Base-by-base conservation (phyloP, 441 rosid species). In the Jatropha podagrica region DNA sequence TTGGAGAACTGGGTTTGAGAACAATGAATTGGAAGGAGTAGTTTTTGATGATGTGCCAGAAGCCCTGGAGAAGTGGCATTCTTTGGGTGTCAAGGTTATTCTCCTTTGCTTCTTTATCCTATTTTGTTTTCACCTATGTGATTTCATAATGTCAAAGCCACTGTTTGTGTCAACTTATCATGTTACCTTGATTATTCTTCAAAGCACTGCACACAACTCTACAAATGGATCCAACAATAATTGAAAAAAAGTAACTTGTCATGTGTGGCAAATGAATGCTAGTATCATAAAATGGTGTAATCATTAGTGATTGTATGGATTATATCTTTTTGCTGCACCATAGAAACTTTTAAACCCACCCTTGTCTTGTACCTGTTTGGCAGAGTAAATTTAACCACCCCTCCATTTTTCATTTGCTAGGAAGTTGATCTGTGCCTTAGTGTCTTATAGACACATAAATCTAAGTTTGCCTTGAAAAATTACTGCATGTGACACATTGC, bases 41-140 rank as follows among this genome's bases (percentile, higher is more conserved):
- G 93, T 96, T 78, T 93, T 85, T 74, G 97, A 88, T 52, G 99
- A 96, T 70, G 97, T 92, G 51, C 93, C 95, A 55, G 90, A 81
- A 65, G 94, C 97, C 75, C 80, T 96, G 58, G 88, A 90, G 86
- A 92, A 90, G 78, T 96, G 99, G 98, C 89, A 92, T 83, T 82
- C 92, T 75, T 85, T 81, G 61, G 98, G 98, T 78, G 82, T 83
- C 58, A 96, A 93, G 94, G 99, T 96, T 44, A 0, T 7, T 58
- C 68, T 51, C 27, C 54, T 26, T 46, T 78, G 56, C 52, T 42
- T 8, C 17, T n/a, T 32, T 23, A 55, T 46, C 37, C 61, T 52
- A 10, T 44, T 65, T 44, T 13, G 23, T 48, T 49, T 69, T 71
- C 38, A 17, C 62, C 27, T 48, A 20, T 37, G 2, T 26, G 38